Percentiles rank a stretch among this genome's conserved stretches.
Conservation (phyloP, 2,329 filamentous ascomycete species). For the Penicillium sp. region DNA sequence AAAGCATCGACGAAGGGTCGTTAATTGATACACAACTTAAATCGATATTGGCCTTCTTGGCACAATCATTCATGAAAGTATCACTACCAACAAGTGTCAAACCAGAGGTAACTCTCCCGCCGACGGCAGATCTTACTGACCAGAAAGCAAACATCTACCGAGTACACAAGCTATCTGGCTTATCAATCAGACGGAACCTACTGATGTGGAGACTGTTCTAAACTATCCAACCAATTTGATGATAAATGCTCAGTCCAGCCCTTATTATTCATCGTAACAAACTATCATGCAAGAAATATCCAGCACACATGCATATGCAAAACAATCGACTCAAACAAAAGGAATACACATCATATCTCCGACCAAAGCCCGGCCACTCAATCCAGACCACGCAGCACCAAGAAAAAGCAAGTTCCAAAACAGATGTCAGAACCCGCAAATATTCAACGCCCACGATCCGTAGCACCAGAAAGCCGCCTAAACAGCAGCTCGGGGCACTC, state of each 20-base stretch:
- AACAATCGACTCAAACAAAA: background rate
- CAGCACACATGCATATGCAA: conserved; percentile 9
- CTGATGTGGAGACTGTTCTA: background rate
- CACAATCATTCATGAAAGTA: too few species aligned
- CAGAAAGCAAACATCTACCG: too few species aligned
- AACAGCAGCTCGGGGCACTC: conserved; percentile 38
- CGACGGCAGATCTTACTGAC: too few species aligned
- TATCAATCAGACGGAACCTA: too few species aligned
- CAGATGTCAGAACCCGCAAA: background rate
- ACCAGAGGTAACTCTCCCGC: too few species aligned
- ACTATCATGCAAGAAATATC: background rate
- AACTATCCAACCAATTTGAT: background rate
- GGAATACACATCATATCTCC: background rate
- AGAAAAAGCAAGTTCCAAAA: background rate
- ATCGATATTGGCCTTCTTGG: too few species aligned
- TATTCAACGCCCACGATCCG: background rate
- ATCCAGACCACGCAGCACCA: background rate
- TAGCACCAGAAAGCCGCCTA: conserved; percentile 17
- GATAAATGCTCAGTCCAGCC: background rate
- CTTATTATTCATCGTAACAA: conserved; percentile 2
- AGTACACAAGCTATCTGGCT: too few species aligned
- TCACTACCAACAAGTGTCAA: too few species aligned
- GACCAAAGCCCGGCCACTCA: too few species aligned
- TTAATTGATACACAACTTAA: too few species aligned
- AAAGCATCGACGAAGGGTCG: too few species aligned